These are phyloP conservation scores for Calycina herbarum DNA, from an alignment of 2,329 filamentous ascomycete species.

Conservation along the genomic window DNA sequence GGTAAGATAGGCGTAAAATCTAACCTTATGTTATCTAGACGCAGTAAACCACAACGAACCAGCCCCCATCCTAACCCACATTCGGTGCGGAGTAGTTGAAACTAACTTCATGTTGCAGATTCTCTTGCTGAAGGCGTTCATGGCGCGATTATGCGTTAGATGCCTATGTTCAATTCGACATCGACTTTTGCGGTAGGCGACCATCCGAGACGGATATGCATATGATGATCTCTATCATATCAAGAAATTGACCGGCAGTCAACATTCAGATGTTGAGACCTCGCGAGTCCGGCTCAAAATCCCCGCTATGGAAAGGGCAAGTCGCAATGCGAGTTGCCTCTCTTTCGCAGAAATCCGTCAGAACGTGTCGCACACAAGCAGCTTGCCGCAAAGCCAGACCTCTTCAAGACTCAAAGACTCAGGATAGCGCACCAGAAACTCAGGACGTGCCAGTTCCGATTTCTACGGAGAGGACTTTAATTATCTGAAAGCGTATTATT, in stretches of 20 bases:
- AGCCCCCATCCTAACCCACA: not conserved
- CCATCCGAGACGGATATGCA: slow-evolving; percentile 23
- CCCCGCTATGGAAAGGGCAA: not conserved
- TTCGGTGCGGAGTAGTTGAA: slow-evolving; percentile 5
- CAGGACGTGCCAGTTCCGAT: not conserved
- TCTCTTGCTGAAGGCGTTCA: slow-evolving; percentile 12
- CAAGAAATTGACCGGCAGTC: slow-evolving; percentile 6
- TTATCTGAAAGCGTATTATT: not conserved
- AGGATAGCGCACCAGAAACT: not conserved
- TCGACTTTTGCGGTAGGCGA: slow-evolving; percentile 17
- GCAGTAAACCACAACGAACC: not conserved
- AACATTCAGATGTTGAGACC: not conserved
- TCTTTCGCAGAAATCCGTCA: slow-evolving; percentile 7
- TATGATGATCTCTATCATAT: slow-evolving; percentile 13
- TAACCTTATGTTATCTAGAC: not conserved
- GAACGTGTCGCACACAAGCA: slow-evolving; percentile 5
- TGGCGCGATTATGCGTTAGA: slow-evolving; percentile 20
- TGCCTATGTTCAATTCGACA: slow-evolving; percentile 15
- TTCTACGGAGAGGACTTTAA: not conserved
- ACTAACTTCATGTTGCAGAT: slow-evolving; percentile 11
- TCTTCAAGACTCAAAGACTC: not conserved
- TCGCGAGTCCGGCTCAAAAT: not conserved
- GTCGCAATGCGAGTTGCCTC: slow-evolving; percentile 4
- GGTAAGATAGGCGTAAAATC: not conserved
- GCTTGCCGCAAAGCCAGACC: slow-evolving; percentile 2